Percentiles rank a stretch among this genome's conserved stretches.
Conservation (phyloP, 305 asterid species). For the Andrographis paniculata region DNA sequence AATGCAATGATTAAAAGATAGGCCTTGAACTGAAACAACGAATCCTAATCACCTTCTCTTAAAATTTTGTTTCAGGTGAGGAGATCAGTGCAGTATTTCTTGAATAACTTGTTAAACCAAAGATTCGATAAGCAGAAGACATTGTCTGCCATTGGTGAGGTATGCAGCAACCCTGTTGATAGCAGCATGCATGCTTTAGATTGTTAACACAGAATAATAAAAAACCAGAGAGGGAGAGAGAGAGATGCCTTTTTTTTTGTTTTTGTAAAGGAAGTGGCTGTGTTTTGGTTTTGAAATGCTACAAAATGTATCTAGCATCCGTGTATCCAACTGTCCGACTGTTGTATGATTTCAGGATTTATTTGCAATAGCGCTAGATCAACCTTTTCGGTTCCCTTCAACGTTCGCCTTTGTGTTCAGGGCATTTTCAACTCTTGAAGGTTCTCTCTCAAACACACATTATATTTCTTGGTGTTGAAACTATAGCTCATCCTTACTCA, state of each 20-base stretch:
- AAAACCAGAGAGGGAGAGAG: too few relatives aligned
- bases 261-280: not conserved
- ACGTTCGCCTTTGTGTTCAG: slow-evolving; percentile 82
- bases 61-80: slow-evolving; percentile 43
- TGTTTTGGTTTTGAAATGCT: too few relatives aligned
- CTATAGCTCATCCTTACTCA: too few relatives aligned
- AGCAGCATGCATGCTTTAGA: too few relatives aligned
- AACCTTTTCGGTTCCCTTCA: slow-evolving; percentile 90
- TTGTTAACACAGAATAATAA: too few relatives aligned
- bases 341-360: slow-evolving; percentile 58
- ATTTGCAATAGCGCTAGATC: slow-evolving; percentile 94
- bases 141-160: slow-evolving; percentile 92
- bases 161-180: slow-evolving; percentile 17
- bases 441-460: slow-evolving; percentile 29
- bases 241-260: too few relatives aligned
- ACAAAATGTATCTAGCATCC: too few relatives aligned
- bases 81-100: slow-evolving; percentile 91
- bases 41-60: not conserved
- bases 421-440: slow-evolving; percentile 97
- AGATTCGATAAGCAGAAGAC: slow-evolving; percentile 87
- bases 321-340: not conserved
- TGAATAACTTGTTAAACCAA: slow-evolving; percentile 75
- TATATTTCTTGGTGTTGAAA: not conserved
- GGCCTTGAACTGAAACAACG: too few relatives aligned
- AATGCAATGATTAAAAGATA: too few relatives aligned